Conservation (phyloP, 192 early-diverging fungal genomes). For the Bifiguratus adelaidae region DNA sequence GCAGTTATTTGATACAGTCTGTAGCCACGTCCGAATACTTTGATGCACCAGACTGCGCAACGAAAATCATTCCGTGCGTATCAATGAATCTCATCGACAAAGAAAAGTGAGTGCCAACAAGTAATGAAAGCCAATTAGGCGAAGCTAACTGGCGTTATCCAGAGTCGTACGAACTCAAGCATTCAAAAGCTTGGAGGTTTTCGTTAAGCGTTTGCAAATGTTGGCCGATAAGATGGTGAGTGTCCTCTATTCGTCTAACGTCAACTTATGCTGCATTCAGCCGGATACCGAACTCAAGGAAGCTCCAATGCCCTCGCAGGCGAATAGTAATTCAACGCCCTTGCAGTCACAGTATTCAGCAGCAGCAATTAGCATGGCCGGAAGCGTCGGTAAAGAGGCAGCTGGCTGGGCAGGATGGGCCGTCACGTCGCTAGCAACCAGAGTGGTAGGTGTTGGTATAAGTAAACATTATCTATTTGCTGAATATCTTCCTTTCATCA, state of each 20-base stretch:
- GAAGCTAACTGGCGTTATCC: not conserved
- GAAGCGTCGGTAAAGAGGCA: slow-evolving; percentile 28
- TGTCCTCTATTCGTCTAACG: not conserved
- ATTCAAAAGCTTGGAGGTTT: slow-evolving; percentile 58
- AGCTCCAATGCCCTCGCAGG: too few relatives aligned
- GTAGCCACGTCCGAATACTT: slow-evolving; percentile 61
- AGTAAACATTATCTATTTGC: slow-evolving; percentile 7
- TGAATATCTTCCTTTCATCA: slow-evolving; percentile 6
- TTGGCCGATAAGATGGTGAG: slow-evolving; percentile 52
- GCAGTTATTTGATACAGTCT: not conserved
- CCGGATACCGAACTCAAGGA: slow-evolving; percentile 39
- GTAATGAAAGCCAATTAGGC: not conserved
- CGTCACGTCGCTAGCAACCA: slow-evolving; percentile 63
- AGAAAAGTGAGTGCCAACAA: slow-evolving; percentile 45
- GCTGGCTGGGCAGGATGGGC: slow-evolving; percentile 88
- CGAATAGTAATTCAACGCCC: too few relatives aligned
- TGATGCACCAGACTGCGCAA: slow-evolving; percentile 58
- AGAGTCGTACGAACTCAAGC: slow-evolving; percentile 74
- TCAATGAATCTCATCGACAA: slow-evolving; percentile 60
- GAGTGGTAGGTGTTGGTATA: slow-evolving; percentile 19
- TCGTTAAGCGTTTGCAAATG: slow-evolving; percentile 58
- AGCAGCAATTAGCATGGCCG: slow-evolving; percentile 10
- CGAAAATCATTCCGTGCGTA: slow-evolving; percentile 64
- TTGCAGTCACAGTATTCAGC: too few relatives aligned
- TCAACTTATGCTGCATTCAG: too few relatives aligned